Evolutionary conservation across 768 basidiomycete species (phyloP), one percentile per base, ranked within the genome.

Genomic region (Suillus clintonianus): DNA sequence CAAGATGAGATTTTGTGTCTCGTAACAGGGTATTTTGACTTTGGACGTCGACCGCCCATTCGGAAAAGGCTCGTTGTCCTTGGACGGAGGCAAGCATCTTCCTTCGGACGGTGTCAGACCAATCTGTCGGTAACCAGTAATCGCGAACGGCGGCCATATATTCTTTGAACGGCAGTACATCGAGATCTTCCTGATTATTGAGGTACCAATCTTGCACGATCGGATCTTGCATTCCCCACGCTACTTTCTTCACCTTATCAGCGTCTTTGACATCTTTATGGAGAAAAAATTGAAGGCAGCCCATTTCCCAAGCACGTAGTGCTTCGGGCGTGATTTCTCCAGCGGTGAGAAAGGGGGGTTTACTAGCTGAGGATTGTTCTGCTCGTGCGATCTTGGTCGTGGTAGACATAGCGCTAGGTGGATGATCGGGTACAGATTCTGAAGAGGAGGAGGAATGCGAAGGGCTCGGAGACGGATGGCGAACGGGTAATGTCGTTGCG

Each of bases 21-120:
- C 32, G 36, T 1, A 71, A 62, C 1, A 75, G 50, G 13, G 55
- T 39, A 42, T 75, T 75, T 2, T 62, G 37, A 6, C 45, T 61
- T 2, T 65, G 59, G 4, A 69, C 9, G 8, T 67, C 57, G 7
- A 59, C 41, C 0, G 64, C 64, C 63, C 60, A 75, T 19, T 66
- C 63, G 9, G 41, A 19, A 42, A 69, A 69, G 4, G 54, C 37
- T 11, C 42, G 24, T 13, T 64, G 22, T 13, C 63, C 63, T 11
- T 67, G 66, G 4, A 8, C 19, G 3, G 59, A 58, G 0, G 36
- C 17, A 41, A 69, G 68, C 39, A 69, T 61, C 2, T 50, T 60
- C 3, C 55, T 47, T 0, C 59, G 15, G 0, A 60, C 17, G 2
- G 4, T 32, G 0, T 41, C 4, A 0, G 27, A 55, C 69, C 68